Evolutionary conservation across 352 stramenopile genomes (phyloP).

Genomic region (Pythium myriotylum): DNA sequence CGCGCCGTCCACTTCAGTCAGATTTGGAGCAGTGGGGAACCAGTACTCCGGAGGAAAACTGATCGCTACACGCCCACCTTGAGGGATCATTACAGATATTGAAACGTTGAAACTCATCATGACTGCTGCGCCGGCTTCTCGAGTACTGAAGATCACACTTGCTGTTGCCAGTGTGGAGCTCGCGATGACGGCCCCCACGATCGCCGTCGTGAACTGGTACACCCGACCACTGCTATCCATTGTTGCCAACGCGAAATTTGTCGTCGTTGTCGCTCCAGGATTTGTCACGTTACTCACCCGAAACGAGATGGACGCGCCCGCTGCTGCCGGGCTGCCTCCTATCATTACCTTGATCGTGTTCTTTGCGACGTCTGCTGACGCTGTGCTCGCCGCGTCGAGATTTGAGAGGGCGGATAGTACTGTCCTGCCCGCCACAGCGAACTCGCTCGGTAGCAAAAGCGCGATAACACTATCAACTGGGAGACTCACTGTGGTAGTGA

Average conservation of each 20-base stretch:
- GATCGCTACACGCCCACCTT: neutral
- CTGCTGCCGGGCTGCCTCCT: slow-evolving; percentile 24
- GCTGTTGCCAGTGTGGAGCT: slow-evolving; percentile 23
- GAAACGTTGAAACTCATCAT: slow-evolving; percentile 13
- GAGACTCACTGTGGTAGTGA: slow-evolving; percentile 43
- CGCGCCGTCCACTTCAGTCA: neutral
- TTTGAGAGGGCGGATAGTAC: slow-evolving; percentile 28
- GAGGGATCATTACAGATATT: slow-evolving; percentile 12
- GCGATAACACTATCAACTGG: slow-evolving; percentile 36
- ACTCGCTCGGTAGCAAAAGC: slow-evolving; percentile 43
- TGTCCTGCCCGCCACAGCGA: slow-evolving; percentile 28
- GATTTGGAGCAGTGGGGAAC: neutral
- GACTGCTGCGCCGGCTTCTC: slow-evolving; percentile 30
- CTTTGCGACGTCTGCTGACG: slow-evolving; percentile 19
- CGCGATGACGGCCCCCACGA: slow-evolving; percentile 32
- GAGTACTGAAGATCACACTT: slow-evolving; percentile 1
- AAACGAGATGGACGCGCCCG: slow-evolving; percentile 40
- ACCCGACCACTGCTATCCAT: slow-evolving; percentile 32
- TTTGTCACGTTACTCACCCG: slow-evolving; percentile 54
- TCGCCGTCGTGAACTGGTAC: slow-evolving; percentile 30
- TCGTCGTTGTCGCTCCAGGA: slow-evolving; percentile 44
- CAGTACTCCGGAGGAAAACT: neutral
- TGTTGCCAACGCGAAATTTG: slow-evolving; percentile 39
- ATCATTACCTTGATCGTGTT: slow-evolving; percentile 36
- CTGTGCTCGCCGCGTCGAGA: slow-evolving; percentile 30